phyloP scores from a whole-genome alignment of 805 yeast genomes.

The Phaffomyces opuntiae region DNA sequence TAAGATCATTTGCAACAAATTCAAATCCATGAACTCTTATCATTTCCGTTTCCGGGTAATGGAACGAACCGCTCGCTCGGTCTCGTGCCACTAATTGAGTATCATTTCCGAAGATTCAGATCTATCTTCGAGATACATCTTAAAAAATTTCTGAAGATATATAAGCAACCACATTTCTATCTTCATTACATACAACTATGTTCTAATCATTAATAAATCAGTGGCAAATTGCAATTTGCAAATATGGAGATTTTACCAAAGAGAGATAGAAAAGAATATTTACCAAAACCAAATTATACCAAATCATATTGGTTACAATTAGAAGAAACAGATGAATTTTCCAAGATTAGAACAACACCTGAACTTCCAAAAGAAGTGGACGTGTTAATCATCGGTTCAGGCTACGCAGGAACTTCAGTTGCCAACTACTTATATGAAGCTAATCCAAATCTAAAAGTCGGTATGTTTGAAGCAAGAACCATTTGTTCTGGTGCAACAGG shows the following conservation, averaged over 20 bases:
- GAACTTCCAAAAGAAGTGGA: conserved; percentile 31
- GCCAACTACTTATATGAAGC: conserved; percentile 30
- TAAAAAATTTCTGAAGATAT: too few relatives aligned
- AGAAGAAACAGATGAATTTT: conserved; percentile 11
- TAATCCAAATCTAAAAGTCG: conserved; percentile 18
- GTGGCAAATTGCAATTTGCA: background rate
- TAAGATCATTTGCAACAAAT: background rate
- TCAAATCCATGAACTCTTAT: background rate
- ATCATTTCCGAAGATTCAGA: background rate
- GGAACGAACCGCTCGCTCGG: background rate
- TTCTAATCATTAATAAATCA: background rate
- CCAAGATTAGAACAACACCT: conserved; percentile 10
- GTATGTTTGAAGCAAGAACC: conserved; percentile 36
- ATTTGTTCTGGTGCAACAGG: conserved; percentile 40
- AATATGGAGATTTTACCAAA: background rate
- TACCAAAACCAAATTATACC: conserved; percentile 15
- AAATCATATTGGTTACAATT: conserved; percentile 15
- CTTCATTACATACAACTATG: background rate
- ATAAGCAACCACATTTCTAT: too few relatives aligned
- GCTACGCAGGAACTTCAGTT: conserved; percentile 37
- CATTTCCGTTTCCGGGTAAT: background rate
- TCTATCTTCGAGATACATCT: too few relatives aligned
- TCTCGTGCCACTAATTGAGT: background rate
- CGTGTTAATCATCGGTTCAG: conserved; percentile 37
- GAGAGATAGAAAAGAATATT: conserved; percentile 6